These are phyloP conservation scores for Cichorium intybus DNA, from an alignment of 140 eudicot species.

Conservation along the genomic window DNA sequence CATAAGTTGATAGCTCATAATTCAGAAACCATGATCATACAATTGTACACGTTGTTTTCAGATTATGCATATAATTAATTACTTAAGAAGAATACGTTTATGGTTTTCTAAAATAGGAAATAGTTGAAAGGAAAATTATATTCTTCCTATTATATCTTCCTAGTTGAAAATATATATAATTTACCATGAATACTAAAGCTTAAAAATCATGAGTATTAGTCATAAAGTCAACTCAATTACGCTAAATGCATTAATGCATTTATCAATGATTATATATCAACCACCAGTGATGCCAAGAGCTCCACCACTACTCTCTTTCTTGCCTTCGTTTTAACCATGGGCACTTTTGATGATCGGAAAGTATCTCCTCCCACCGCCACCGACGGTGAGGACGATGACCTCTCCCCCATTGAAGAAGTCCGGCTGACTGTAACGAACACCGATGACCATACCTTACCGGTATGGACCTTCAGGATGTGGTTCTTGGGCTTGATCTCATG, in stretches of 20 bases:
- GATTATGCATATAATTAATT: neutral
- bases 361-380: slow-evolving; percentile 11
- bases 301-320: neutral
- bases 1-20: neutral
- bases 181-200: no score
- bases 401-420: slow-evolving; percentile 83
- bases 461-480: slow-evolving; percentile 99
- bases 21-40: neutral
- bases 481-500: slow-evolving; percentile 73
- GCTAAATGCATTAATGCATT: neutral
- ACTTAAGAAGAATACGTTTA: no score
- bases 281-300: neutral
- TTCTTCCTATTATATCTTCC: no score
- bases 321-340: slow-evolving; percentile 27
- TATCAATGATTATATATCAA: neutral
- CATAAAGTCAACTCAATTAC: slow-evolving; percentile 1
- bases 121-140: no score
- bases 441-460: slow-evolving; percentile 81
- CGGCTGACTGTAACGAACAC: slow-evolving; percentile 69
- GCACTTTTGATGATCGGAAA: slow-evolving; percentile 27
- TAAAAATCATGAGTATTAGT: neutral
- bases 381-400: slow-evolving; percentile 38
- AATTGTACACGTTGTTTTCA: no score
- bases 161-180: no score
- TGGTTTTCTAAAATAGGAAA: no score